Evolutionary conservation across 371 early-diverging fungal genomes (phyloP), one percentile per base, ranked within the genome.

Genomic region (Zychaea mexicana): DNA sequence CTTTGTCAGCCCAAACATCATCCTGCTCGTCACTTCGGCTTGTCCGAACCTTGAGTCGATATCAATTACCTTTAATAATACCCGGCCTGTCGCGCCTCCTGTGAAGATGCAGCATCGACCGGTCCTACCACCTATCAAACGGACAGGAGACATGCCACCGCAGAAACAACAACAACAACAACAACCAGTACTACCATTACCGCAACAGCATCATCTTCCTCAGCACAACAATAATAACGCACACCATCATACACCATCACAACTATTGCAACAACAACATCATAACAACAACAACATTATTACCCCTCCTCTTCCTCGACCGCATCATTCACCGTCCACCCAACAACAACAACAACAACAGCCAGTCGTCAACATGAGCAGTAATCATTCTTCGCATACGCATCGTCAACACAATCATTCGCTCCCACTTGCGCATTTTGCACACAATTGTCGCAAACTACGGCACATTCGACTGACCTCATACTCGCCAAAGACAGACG

Each of bases 401-500:
- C 39, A 38, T 53, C 53, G 60, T 15, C 57, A 60, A 8, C 52
- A 68, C 38, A 73, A 66, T 27, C 77, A 59, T 3, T 61, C 67
- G 13, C 58, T 81, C 8, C 81, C 81, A 9, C 64, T 81, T 13
- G 76, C 78, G 1, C 81, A 81, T 54, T 73, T 81, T 53, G 74
- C 76, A 15, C 64, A 81, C 53, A 81, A 81, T 53, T 81, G 81
- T 32, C 70, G 58, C n/a, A 65, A 66, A 33, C 59, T 81, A 19
- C 70, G 70, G 38, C 66, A 72, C 2, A 72, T 81, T 32, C 72
- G 67, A 33, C 68, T 81, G 21, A 66, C 62, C n/a, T 72, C 78
- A 2, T 81, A 81, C 55, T 67, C 67, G n/a, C 81, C 81, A 9
- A 76, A 72, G 53, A 76, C 72, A 19, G 81, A 81, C 33, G 81